Evolutionary conservation across 139 green algal species (phyloP), one percentile per base, ranked within the genome.

Genomic region (Tetradesmus obliquus): DNA sequence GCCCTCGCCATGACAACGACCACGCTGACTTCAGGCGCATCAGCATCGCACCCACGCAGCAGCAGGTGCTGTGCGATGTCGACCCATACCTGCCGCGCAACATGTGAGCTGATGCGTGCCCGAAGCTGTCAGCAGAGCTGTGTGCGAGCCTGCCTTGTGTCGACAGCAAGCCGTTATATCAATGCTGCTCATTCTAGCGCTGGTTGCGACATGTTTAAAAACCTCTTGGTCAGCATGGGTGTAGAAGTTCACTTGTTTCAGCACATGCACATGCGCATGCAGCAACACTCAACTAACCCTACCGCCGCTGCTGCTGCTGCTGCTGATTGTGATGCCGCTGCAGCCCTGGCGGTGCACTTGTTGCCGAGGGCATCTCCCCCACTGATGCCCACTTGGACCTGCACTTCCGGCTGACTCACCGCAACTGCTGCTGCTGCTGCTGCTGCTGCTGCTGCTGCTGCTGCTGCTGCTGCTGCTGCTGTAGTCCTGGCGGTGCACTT

Each of bases 351-450:
- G 55, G 84, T 58, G 24, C 76, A 13, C 58, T 62, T 13, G 57
- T 80, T 80, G 84, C 84, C 12, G 84, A 62, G 1, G 72, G 72
- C 79, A 81, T 88, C 62, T 58, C n/a, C 32, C 57, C 69, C 24
- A 88, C 20, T 53, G 80, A n/a, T 6, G 93, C 93, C 8, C 96
- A 95, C 24, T 22, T 94, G 51, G 96, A 97, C 82, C 24, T 95
- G 12, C 94, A 96, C 79, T 97, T 97, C 93, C 92, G 95, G n/a
- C 93, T 97, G 74, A 87, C 97, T 87, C 91, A 95, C 0, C 94
- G 96, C 86, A 66, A 66, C 58, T 66, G 58, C 58, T 66, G 58
- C 58, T 66, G 10, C 10, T 66, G 58, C 10, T 9, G 32, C 7
- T 71, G 5, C 60, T 71, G 60, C 60, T 71, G 60, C 60, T 71